These are phyloP conservation scores for Sugiyamaella lignohabitans DNA, from an alignment of 805 yeast genomes.

Conservation along the genomic window DNA sequence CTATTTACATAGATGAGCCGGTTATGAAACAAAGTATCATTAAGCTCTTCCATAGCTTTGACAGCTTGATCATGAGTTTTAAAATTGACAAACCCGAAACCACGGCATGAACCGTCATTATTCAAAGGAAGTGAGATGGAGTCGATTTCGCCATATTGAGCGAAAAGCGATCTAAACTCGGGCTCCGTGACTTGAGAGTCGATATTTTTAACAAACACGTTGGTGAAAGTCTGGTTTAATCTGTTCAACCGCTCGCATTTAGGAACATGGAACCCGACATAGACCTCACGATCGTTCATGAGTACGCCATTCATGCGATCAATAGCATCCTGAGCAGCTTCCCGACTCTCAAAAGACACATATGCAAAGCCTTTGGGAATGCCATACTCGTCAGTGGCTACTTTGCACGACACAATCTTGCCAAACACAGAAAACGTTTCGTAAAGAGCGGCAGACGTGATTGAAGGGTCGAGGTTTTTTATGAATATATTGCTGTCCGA, in stretches of 20 bases:
- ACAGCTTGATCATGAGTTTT: conserved; percentile 37
- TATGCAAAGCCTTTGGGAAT: conserved; percentile 55
- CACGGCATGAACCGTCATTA: conserved; percentile 35
- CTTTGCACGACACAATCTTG: conserved; percentile 43
- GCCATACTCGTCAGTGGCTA: conserved; percentile 43
- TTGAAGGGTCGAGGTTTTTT: conserved; percentile 49
- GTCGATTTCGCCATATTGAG: conserved; percentile 42
- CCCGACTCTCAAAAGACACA: conserved; percentile 51
- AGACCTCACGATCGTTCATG: conserved; percentile 30
- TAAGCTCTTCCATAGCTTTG: conserved; percentile 42
- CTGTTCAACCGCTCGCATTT: conserved; percentile 52
- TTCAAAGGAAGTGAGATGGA: conserved; percentile 46
- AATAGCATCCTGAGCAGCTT: conserved; percentile 59
- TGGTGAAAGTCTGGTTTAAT: conserved; percentile 44
- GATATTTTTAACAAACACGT: conserved; percentile 49
- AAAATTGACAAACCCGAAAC: conserved; percentile 52
- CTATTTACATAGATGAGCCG: conserved; percentile 35
- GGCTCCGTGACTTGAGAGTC: conserved; percentile 36
- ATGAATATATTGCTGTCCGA: conserved; percentile 49
- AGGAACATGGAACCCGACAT: conserved; percentile 59
- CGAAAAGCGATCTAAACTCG: conserved; percentile 40
- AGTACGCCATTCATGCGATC: conserved; percentile 44
- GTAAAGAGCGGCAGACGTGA: conserved; percentile 45
- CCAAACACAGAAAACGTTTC: conserved; percentile 49
- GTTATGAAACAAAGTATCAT: conserved; percentile 38